Evolutionary conservation across 441 rosid species (phyloP).

Genomic region (Euphorbia schlechtendalii): DNA sequence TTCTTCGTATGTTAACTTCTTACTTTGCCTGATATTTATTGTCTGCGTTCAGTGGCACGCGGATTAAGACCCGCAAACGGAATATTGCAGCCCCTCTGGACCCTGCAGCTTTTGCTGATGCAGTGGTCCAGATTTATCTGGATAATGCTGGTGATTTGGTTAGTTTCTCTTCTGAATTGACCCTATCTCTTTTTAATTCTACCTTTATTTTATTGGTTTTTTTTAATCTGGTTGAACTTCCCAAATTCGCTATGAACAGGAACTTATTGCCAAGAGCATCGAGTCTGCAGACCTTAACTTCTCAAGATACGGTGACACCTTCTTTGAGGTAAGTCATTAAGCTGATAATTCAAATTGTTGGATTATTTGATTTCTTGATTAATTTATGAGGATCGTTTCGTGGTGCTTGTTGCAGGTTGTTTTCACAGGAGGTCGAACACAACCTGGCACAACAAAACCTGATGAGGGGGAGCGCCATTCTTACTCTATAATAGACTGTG

Average conservation of each 20-base stretch:
- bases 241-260: constrained; percentile 37
- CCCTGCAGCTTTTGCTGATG: constrained; percentile 99
- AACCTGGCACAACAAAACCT: constrained; percentile 93
- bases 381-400: too few species aligned
- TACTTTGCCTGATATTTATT: background rate
- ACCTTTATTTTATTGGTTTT: background rate
- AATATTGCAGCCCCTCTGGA: constrained; percentile 98
- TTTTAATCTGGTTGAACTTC: background rate
- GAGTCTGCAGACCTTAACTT: constrained; percentile 90
- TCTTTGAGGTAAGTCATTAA: constrained; percentile 96
- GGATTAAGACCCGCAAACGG: constrained; percentile 99
- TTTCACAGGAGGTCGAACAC: constrained; percentile 97
- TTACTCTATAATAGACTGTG: constrained; percentile 82
- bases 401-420: constrained; percentile 48
- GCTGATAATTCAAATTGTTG: too few species aligned
- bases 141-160: constrained; percentile 99
- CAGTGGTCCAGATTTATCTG: constrained; percentile 98
- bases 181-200: background rate
- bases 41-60: constrained; percentile 72
- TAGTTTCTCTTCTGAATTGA: constrained; percentile 2
- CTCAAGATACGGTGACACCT: constrained; percentile 98
- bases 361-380: too few species aligned
- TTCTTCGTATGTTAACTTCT: background rate
- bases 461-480: constrained; percentile 98
- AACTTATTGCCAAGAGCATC: constrained; percentile 80